Conservation (phyloP, 176 grass and related monocot genomes). For the Melocanna baccifera region DNA sequence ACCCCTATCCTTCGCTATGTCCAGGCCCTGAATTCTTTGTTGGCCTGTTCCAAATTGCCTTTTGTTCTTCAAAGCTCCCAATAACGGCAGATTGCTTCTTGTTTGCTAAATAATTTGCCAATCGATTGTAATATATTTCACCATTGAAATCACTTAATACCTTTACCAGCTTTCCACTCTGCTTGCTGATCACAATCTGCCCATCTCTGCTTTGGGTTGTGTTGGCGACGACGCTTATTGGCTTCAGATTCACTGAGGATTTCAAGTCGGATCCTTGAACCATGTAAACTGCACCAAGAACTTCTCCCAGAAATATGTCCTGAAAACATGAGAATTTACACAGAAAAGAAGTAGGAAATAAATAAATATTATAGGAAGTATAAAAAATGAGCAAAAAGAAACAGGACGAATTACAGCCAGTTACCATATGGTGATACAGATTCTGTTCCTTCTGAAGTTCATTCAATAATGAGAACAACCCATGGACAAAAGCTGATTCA, state of each 20-base stretch:
- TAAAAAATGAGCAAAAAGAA: background rate
- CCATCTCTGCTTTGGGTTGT: constrained; percentile 34
- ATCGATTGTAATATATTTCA: constrained; percentile 36
- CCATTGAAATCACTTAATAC: constrained; percentile 47
- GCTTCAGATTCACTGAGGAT: constrained; percentile 19
- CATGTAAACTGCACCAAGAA: constrained; percentile 70
- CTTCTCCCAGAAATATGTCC: constrained; percentile 68
- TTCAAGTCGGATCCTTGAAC: constrained; percentile 36
- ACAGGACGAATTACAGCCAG: background rate
- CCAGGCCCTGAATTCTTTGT: background rate
- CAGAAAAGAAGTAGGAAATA: background rate
- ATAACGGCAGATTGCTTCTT: constrained; percentile 50
- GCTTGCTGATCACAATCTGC: constrained; percentile 33
- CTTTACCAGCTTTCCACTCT: constrained; percentile 31
- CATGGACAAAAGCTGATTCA: constrained; percentile 57
- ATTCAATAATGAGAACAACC: constrained; percentile 54
- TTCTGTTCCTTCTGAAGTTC: constrained; percentile 46
- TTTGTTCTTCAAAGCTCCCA: constrained; percentile 71
- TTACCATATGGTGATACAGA: constrained; percentile 76
- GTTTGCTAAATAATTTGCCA: constrained; percentile 50
- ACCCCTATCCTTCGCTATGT: constrained; percentile 10
- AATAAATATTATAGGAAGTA: background rate
- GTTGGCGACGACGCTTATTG: constrained; percentile 34
- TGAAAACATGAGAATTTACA: background rate
- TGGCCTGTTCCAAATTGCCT: constrained; percentile 38